Conservation (phyloP, 164 flowering plant genomes). For the Tetracentron sinense region DNA sequence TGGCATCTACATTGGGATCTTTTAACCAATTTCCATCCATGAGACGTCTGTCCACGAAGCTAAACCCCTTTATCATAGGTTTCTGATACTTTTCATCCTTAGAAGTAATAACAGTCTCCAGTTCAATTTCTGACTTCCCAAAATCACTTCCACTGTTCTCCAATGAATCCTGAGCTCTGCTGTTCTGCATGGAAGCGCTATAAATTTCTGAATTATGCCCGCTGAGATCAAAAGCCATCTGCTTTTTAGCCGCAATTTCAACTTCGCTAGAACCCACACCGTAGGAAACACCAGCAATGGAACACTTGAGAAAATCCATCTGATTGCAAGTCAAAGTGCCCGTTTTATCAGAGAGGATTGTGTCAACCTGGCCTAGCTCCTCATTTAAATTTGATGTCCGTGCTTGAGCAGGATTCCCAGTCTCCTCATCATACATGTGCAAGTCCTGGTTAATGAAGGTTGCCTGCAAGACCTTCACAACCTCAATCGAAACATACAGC, state of each 20-base stretch:
- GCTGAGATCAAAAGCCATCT: constrained; percentile 23
- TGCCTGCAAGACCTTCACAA: constrained; percentile 82
- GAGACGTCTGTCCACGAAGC: constrained; percentile 67
- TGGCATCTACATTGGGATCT: constrained; percentile 48
- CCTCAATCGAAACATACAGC: constrained; percentile 76
- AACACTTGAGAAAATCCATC: constrained; percentile 85
- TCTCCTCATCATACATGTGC: constrained; percentile 73
- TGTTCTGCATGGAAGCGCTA: constrained; percentile 6
- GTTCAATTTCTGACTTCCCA: constrained; percentile 52
- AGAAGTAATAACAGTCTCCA: constrained; percentile 51
- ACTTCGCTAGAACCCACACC: constrained; percentile 72
- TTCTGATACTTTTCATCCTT: constrained; percentile 25
- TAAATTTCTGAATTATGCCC: constrained; percentile 14
- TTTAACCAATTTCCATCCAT: constrained; percentile 68
- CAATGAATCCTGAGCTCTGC: constrained; percentile 10
- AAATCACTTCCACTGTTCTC: constrained; percentile 36
- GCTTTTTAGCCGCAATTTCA: constrained; percentile 59
- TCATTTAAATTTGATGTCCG: constrained; percentile 88
- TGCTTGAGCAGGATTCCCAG: constrained; percentile 68
- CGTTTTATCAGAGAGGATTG: constrained; percentile 84
- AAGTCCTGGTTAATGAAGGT: constrained; percentile 66
- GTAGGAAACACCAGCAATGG: constrained; percentile 69
- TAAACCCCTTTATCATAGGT: constrained; percentile 56
- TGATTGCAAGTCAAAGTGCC: constrained; percentile 90
- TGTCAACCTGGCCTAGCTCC: constrained; percentile 87